Percentiles rank a stretch among this genome's conserved stretches.
These are phyloP conservation scores for Teunomyces pallodes DNA, from an alignment of 805 yeast species.

Conservation along the genomic window DNA sequence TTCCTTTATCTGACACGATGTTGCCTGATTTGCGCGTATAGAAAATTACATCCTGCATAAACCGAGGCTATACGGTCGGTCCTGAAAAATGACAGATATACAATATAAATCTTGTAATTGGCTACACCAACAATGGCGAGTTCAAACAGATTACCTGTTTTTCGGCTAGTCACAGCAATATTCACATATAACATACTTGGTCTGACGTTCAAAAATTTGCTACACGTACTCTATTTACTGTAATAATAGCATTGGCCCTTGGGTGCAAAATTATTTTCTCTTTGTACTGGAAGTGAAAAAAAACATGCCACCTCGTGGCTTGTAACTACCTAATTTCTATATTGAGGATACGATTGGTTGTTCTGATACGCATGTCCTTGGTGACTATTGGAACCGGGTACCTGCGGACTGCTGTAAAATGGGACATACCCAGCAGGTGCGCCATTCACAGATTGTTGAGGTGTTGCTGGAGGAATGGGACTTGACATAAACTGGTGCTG, in stretches of 20 bases:
- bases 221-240: no score
- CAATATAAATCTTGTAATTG: background rate
- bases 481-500: background rate
- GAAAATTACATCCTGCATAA: background rate
- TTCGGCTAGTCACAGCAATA: no score
- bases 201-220: no score
- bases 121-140: background rate
- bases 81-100: background rate
- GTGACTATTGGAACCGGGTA: background rate
- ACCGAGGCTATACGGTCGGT: background rate
- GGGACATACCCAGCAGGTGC: background rate
- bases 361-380: background rate
- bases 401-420: background rate
- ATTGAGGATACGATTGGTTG: background rate
- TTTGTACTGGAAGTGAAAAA: background rate
- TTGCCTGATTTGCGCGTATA: conserved; percentile 1
- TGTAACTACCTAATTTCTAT: background rate
- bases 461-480: background rate
- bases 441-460: background rate
- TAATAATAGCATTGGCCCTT: background rate
- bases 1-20: background rate
- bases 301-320: background rate
- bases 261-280: background rate
- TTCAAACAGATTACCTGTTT: no score
- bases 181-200: no score